phyloP scores from a whole-genome alignment of 129 eudicot species.

The Scalesia atractyloides region DNA sequence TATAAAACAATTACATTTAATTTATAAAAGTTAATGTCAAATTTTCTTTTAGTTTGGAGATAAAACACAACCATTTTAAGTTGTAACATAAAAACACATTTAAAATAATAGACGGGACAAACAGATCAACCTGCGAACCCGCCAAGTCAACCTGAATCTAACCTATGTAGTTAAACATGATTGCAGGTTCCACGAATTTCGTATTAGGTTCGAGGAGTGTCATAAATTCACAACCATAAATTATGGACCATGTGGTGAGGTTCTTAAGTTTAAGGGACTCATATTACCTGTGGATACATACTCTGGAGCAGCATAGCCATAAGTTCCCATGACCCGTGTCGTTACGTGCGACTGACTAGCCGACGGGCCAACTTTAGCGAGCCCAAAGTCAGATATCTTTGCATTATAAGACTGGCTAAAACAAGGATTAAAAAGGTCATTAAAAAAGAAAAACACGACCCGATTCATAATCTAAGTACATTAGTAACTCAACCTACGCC shows the following conservation, averaged over 20 bases:
- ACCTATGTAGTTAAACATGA: too few species aligned
- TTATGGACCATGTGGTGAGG: background rate
- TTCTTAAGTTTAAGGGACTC: background rate
- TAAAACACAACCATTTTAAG: too few species aligned
- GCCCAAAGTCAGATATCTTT: conserved; percentile 72
- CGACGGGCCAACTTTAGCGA: conserved; percentile 64
- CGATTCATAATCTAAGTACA: conserved; percentile 1
- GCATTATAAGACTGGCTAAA: conserved; percentile 60
- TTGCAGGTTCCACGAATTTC: too few species aligned
- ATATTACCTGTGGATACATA: conserved; percentile 69
- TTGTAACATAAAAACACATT: too few species aligned
- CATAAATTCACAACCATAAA: too few species aligned
- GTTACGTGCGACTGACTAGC: conserved; percentile 67
- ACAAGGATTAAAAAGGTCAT: background rate
- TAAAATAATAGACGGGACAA: too few species aligned
- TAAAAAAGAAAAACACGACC: background rate
- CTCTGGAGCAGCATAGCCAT: conserved; percentile 81
- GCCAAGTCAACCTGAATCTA: too few species aligned
- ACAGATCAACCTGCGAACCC: too few species aligned
- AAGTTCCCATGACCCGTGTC: conserved; percentile 75
- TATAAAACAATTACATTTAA: too few species aligned
- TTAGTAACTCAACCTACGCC: conserved; percentile 39
- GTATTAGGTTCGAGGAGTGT: too few species aligned
- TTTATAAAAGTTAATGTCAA: too few species aligned
- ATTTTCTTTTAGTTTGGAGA: too few species aligned